Base-by-base conservation (phyloP, 192 early-diverging fungal species). In the Funneliformis mosseae region DNA sequence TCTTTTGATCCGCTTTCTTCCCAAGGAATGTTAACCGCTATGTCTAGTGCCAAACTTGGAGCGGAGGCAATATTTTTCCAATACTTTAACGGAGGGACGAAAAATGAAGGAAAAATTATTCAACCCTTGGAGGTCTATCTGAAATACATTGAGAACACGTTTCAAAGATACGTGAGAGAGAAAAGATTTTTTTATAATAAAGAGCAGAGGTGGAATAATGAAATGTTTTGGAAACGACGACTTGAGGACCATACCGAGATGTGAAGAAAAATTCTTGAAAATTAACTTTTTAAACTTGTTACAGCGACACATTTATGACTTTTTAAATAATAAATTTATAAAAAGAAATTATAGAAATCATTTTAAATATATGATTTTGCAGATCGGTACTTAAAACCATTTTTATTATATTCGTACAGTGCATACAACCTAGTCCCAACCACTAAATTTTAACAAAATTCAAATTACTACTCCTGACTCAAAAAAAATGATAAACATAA, bases 1-100 rank as follows among this genome's bases (percentile, higher is more conserved):
- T 78, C 76, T 45, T 78, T 78, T 67, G 76, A 78, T 46, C 63
- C 76, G 23, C 63, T 78, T 41, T 78, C 76, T 46, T 78, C 76
- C 18, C 76, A 78, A 66, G 76, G 76, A 23, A 78, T 78, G 39
- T 41, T 78, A 4, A 78, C 76, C 1, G 42, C 76, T 27, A n/a
- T 78, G 21, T 46, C 43, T 67, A 66, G 42, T 16, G 18, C 76
- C 23, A 78, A 78, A 25, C 39, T 78, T 78, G 76, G 76, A 0
- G 76, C 76, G 2, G 76, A 78, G 45, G 42, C 76, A 21, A 45
- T 66, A 66, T 78, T 78, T 78, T 78, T 78, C 3, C 76, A 78
- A 43, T 78, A 45, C 7, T 78, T 78, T 66, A 45, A 78, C 25
- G 42, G 25, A 4, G 45, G 25, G 16, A 42, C 18, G 25, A 62